Base-by-base conservation (phyloP, 2,329 filamentous ascomycete genomes). In the Alternaria triticina region DNA sequence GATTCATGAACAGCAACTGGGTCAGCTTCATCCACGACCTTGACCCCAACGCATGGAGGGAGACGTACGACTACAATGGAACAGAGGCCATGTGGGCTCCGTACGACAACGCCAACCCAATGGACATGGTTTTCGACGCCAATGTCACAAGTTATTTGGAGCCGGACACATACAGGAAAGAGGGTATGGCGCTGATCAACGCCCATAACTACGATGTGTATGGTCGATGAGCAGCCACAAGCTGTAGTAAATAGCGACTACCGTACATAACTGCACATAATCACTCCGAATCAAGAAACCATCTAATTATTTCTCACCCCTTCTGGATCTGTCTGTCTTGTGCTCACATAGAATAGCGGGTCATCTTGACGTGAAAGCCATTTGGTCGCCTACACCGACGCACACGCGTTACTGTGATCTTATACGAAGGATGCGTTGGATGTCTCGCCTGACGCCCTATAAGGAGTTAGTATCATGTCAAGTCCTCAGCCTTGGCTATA, bases 111-210 rank as follows among this genome's bases (percentile, higher is more conserved):
- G 70, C 69, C 0, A 62, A 75, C 6, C 80, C 79, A 8, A 47
- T 75, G 74, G 78, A 84, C 57, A 81, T 81, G 59, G 83, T 85
- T 1, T 85, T 82, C 64, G 82, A 84, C 76, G 83, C 81, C 6
- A 84, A 85, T 68, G 77, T 78, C 7, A 75, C 77, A 6, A 75
- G 73, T 46, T 72, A 76, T 67, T 69, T 72, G 5, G 83, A 85
- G 77, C 65, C 74, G 12, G 83, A 85, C 67, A 82, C 81, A 9
- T 85, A 72, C 50, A 77, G 83, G 64, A 72, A 75, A 43, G 79
- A 79, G 66, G 83, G 83, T 1, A 85, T 85, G 54, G 74, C 75
- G 49, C 76, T 82, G 61, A 83, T 85, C 65, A 80, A 77, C 50
- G 70, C 65, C 4, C 68, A 74, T 27, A 65, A 65, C 25, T 60